Percentiles rank a stretch among this genome's conserved stretches.
Evolutionary conservation across 2,329 filamentous ascomycete genomes (phyloP).

Genomic region (Rhinocladiella similis): DNA sequence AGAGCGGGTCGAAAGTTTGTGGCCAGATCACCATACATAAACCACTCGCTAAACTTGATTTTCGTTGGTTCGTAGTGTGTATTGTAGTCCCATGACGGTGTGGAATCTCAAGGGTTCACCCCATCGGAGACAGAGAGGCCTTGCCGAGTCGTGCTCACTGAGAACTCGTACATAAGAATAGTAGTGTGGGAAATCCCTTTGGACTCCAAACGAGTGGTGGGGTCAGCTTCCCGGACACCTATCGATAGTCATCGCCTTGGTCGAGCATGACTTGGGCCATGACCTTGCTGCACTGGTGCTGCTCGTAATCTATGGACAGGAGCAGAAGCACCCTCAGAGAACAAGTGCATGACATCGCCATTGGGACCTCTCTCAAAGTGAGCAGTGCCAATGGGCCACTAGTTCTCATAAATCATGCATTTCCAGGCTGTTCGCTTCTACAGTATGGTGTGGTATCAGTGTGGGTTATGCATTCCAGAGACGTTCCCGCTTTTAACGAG

Average conservation of each 20-base stretch:
- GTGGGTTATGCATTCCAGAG: background rate
- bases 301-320: background rate
- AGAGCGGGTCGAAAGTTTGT: slow-evolving; percentile 3
- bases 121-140: background rate
- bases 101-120: background rate
- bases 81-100: background rate
- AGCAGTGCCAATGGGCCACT: background rate
- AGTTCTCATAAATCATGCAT: background rate
- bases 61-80: background rate
- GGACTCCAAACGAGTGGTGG: background rate
- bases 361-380: too few species aligned
- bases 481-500: background rate
- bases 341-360: too few species aligned
- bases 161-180: too few species aligned
- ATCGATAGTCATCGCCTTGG: slow-evolving; percentile 5
- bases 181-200: background rate
- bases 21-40: background rate
- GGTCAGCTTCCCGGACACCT: slow-evolving; percentile 1
- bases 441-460: background rate
- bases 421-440: background rate
- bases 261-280: background rate
- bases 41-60: background rate
- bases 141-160: background rate
- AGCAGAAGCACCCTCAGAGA: too few species aligned
- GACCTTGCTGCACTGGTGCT: background rate